phyloP scores from a whole-genome alignment of 139 green algal species.

The Picochlorum sp. region DNA sequence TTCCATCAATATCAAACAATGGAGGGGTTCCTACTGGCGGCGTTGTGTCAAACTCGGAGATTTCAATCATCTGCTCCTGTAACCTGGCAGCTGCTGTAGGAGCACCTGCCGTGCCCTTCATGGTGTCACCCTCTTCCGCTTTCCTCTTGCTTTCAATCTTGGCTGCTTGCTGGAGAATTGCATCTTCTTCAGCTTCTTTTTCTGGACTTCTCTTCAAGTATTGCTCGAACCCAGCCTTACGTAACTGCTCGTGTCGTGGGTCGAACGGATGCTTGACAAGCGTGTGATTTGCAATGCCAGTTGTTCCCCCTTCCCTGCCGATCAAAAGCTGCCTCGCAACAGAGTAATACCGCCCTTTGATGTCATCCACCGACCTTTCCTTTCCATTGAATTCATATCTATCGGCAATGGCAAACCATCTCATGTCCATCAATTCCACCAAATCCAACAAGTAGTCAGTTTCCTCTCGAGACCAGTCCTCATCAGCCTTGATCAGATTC shows the following conservation, averaged over 20 bases:
- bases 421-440: constrained; percentile 61
- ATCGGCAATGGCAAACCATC: constrained; percentile 75
- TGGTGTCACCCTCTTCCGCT: constrained; percentile 32
- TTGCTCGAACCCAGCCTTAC: constrained; percentile 55
- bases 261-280: constrained; percentile 75
- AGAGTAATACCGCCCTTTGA: constrained; percentile 83
- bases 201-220: constrained; percentile 47
- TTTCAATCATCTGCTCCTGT: constrained; percentile 16
- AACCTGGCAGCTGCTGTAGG: not conserved
- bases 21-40: constrained; percentile 36
- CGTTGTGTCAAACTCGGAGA: constrained; percentile 24
- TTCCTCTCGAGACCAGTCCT: constrained; percentile 65
- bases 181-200: constrained; percentile 58
- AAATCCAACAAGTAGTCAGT: constrained; percentile 85
- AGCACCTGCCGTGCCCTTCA: constrained; percentile 4
- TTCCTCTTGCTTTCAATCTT: constrained; percentile 40
- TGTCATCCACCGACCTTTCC: constrained; percentile 63
- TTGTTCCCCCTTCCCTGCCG: constrained; percentile 43
- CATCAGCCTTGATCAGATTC: constrained; percentile 37
- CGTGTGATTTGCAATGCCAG: constrained; percentile 53
- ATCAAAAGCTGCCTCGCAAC: constrained; percentile 67
- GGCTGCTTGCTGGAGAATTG: constrained; percentile 37
- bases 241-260: constrained; percentile 41
- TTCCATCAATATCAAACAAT: constrained; percentile 43
- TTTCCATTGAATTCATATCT: constrained; percentile 48